Conservation (phyloP, 164 flowering plant genomes). For the Vitis riparia region DNA sequence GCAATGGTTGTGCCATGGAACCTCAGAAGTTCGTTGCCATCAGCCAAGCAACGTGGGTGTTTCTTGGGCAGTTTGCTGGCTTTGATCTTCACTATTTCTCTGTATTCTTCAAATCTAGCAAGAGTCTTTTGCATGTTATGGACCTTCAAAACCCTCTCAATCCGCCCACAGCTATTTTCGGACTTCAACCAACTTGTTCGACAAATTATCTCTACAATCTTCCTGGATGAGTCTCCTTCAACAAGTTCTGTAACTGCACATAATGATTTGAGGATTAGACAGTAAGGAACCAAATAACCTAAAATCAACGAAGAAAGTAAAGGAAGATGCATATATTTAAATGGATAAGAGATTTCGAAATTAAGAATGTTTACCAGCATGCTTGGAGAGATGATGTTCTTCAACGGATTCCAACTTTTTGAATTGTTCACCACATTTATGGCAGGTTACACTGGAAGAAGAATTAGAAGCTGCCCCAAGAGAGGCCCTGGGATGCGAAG, state of each 20-base stretch:
- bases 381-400: slow-evolving; percentile 40
- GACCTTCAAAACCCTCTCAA: slow-evolving; percentile 38
- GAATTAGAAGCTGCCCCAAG: not conserved
- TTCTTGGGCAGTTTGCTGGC: slow-evolving; percentile 38
- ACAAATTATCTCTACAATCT: slow-evolving; percentile 37
- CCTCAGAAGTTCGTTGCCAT: slow-evolving; percentile 52
- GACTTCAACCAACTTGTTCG: slow-evolving; percentile 18
- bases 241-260: slow-evolving; percentile 36
- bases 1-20: slow-evolving; percentile 40
- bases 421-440: slow-evolving; percentile 37
- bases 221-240: slow-evolving; percentile 41
- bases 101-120: slow-evolving; percentile 38
- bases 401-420: slow-evolving; percentile 32
- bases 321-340: not conserved
- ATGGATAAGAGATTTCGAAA: not conserved
- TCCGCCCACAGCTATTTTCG: slow-evolving; percentile 5
- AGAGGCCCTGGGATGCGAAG: not conserved
- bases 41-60: slow-evolving; percentile 45
- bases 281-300: not conserved
- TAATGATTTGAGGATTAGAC: no score
- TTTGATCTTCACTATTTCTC: slow-evolving; percentile 38
- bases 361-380: slow-evolving; percentile 32
- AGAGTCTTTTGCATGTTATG: slow-evolving; percentile 35
- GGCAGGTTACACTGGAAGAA: slow-evolving; percentile 14
- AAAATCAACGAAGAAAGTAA: not conserved